Conservation (phyloP, 2,329 filamentous ascomycete species). For the Atkinsonella hypoxylon region DNA sequence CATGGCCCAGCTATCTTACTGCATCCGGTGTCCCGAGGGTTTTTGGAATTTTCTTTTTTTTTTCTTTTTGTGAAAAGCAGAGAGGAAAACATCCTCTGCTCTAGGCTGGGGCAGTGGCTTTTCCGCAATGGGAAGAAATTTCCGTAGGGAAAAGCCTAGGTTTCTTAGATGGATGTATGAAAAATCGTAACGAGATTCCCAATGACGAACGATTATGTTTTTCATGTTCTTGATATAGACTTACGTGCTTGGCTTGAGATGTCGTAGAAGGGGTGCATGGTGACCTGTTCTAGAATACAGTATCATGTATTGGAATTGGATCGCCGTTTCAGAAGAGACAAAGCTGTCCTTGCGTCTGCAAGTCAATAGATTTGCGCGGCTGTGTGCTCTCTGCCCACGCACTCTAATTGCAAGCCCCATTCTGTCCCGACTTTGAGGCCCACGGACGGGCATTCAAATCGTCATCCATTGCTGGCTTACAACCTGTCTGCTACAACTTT, state of each 20-base stretch:
- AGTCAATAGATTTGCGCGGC: too few species aligned
- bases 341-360: too few species aligned
- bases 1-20: slow-evolving; percentile 26
- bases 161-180: slow-evolving; percentile 20
- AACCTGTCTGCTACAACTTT: too few species aligned
- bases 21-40: slow-evolving; percentile 42
- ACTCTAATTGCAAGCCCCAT: too few species aligned
- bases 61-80: neutral
- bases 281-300: neutral
- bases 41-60: slow-evolving; percentile 4
- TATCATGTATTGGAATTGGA: too few species aligned
- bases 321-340: too few species aligned
- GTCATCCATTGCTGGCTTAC: too few species aligned
- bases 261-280: neutral
- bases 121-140: slow-evolving; percentile 23
- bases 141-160: slow-evolving; percentile 21
- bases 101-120: slow-evolving; percentile 21
- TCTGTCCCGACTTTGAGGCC: too few species aligned
- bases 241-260: neutral
- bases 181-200: slow-evolving; percentile 11
- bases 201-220: neutral
- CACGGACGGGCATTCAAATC: too few species aligned
- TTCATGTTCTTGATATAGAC: too few species aligned
- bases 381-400: too few species aligned
- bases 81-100: slow-evolving; percentile 11